A percentile compares a stretch with the other conserved stretches of the same genome.
Evolutionary conservation across 495 filamentous ascomycete species (phyloP).

Genomic region (Schizothecium vesticola): DNA sequence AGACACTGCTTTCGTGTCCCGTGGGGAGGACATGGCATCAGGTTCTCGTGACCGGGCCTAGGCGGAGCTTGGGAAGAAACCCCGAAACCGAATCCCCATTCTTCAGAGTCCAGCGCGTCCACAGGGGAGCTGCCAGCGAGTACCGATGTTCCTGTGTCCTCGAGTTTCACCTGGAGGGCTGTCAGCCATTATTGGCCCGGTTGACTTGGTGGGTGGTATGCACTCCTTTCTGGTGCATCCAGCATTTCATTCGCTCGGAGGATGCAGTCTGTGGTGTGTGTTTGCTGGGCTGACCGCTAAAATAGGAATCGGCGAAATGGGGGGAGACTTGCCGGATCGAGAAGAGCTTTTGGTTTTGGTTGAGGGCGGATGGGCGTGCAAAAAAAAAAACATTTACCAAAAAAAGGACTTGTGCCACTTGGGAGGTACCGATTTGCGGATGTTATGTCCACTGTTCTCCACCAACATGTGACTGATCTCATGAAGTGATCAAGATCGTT

Average conservation of each 20-base stretch:
- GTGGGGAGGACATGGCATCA: not conserved
- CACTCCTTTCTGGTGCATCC: constrained; percentile 26
- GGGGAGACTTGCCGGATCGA: not conserved
- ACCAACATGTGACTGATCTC: no score
- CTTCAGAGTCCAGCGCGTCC: not conserved
- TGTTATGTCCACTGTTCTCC: no score
- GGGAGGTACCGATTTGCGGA: no score
- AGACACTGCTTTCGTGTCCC: not conserved
- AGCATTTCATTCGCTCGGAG: constrained; percentile 10
- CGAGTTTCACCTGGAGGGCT: constrained; percentile 21
- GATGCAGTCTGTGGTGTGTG: not conserved
- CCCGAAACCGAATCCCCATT: not conserved
- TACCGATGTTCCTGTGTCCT: constrained; percentile 15
- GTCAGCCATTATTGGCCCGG: constrained; percentile 14
- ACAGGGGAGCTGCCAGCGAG: not conserved
- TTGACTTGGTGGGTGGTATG: constrained; percentile 11
- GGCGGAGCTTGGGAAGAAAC: not conserved
- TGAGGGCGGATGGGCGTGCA: not conserved
- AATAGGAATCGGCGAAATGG: constrained; percentile 10
- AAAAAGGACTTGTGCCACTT: no score
- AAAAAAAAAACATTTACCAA: not conserved
- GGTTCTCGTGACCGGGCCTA: not conserved
- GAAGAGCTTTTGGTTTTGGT: not conserved
- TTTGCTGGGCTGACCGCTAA: constrained; percentile 18
- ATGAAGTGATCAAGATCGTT: not conserved